Base-by-base conservation (phyloP, 176 grass and related monocot species). In the Elaeis guineensis region DNA sequence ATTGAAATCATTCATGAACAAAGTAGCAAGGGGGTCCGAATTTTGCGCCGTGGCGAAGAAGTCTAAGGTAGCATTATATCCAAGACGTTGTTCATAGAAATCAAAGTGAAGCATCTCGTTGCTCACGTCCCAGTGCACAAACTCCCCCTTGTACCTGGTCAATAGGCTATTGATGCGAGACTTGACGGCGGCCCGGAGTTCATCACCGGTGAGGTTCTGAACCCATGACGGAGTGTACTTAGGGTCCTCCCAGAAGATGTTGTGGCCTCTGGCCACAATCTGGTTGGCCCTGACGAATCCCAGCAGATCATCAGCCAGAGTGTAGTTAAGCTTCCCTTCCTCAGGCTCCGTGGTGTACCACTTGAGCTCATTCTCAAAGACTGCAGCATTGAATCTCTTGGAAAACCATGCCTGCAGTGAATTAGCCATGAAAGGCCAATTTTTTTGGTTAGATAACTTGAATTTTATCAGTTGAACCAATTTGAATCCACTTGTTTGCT, bases 1-100 rank as follows among this genome's bases (percentile, higher is more conserved):
- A 65, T 98, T 92, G 75, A 66, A 98, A 82, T 98, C 93, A 54
- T 98, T 98, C 93, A 98, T 98, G 76, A 98, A 98, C 19, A 98
- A 79, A 30, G 84, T 98, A 1, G 93, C 87, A 9, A 92, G 87
- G 51, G 93, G 93, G 67, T 98, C 93, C 3, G 84, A 78, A 52
- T 89, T 76, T 72, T 98, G 93, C 49, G 93, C 93, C 0, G 89
- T 84, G 78, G 71, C 69, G 77, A 98, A 98, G 80, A 98, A 92
- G 5, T 98, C 93, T 16, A 59, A 58, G 16, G 93, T 86, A 17
- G 84, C 87, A 72, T 98, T 89, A 50, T 75, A 51, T 0, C 93
- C 93, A 15, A 98, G 84, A 0, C 82, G 80, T 76, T 83, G 93
- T 77, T 98, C 93, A 62, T 98, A 98, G 77, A 98, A 98, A 75